Evolutionary conservation across 768 basidiomycete species (phyloP).

Genomic region (Suillus spraguei): DNA sequence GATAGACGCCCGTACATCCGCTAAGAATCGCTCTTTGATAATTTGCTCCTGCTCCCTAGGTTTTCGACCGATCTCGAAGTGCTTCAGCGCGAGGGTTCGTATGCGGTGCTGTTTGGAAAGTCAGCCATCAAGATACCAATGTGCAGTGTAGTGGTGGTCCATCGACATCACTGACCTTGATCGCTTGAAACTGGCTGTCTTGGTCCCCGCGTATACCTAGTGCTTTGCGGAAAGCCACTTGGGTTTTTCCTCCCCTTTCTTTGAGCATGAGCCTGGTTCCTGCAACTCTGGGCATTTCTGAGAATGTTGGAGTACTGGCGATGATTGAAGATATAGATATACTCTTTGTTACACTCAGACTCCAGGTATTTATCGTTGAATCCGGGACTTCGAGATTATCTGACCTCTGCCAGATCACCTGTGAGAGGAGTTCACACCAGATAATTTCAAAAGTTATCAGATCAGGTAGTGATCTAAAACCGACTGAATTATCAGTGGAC

Average conservation of each 20-base stretch:
- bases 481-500: not conserved
- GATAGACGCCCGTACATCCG: not conserved
- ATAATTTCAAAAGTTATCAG: not conserved
- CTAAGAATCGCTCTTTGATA: slow-evolving; percentile 6
- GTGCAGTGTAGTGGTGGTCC: not conserved
- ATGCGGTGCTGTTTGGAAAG: slow-evolving; percentile 3
- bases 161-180: not conserved
- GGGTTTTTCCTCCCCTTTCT: slow-evolving; percentile 2
- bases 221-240: slow-evolving; percentile 1
- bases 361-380: not conserved
- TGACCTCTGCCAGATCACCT: not conserved
- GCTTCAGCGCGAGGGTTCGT: slow-evolving; percentile 8
- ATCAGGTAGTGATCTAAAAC: slow-evolving; percentile 5
- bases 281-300: slow-evolving; percentile 6
- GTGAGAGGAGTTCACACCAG: not conserved
- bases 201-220: not conserved
- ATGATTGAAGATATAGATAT: not conserved
- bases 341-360: not conserved
- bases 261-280: not conserved
- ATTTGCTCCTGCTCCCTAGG: slow-evolving; percentile 3
- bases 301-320: too few species aligned
- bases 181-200: slow-evolving; percentile 3
- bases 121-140: not conserved
- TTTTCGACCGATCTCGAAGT: slow-evolving; percentile 9
- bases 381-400: slow-evolving; percentile 8